phyloP scores from a whole-genome alignment of 2,329 filamentous ascomycete species.

The Orbilia quercus region DNA sequence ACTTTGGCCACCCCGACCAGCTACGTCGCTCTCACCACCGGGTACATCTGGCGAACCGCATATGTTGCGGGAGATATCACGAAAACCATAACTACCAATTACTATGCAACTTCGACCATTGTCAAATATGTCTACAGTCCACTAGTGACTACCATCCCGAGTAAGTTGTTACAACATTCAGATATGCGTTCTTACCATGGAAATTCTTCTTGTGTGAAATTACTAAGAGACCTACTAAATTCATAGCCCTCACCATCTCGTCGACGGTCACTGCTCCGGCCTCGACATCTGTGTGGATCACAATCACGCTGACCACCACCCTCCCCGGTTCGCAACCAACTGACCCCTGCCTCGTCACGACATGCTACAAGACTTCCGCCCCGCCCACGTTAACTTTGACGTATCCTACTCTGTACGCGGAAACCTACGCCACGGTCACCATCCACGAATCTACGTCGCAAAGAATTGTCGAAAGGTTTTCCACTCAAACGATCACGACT shows the following conservation, averaged over 20 bases:
- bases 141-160: conserved; percentile 9
- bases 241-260: conserved; percentile 3
- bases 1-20: conserved; percentile 6
- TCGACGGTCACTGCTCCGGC: conserved; percentile 6
- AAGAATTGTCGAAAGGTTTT: background rate
- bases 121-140: background rate
- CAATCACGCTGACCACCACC: conserved; percentile 6
- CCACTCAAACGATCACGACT: conserved; percentile 2
- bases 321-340: conserved; percentile 4
- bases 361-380: conserved; percentile 4
- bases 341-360: conserved; percentile 24
- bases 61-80: background rate
- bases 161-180: no score
- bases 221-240: background rate
- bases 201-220: background rate
- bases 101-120: background rate
- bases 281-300: conserved; percentile 24
- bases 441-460: background rate
- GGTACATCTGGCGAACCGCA: conserved; percentile 9
- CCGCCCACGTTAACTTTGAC: background rate
- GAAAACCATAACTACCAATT: background rate
- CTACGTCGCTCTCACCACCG: conserved; percentile 10
- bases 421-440: conserved; percentile 2
- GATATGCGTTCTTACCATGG: background rate
- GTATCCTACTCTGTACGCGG: conserved; percentile 2